phyloP scores from a whole-genome alignment of 164 flowering plant species.

The Liquidambar formosana region DNA sequence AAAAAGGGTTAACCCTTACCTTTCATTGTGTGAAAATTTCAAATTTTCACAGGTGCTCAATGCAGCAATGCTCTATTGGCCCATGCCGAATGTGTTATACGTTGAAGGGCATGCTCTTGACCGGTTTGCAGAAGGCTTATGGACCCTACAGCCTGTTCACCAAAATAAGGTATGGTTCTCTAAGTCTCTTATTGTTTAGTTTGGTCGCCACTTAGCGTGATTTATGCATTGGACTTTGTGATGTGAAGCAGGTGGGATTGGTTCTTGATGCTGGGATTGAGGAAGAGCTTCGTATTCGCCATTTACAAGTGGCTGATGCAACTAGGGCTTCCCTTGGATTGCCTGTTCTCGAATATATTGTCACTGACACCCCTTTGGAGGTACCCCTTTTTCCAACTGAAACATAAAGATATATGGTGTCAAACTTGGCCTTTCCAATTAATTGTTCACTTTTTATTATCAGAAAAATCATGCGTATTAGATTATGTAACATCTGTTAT shows the following conservation, averaged over 20 bases:
- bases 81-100: conserved; percentile 72
- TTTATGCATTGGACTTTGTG: conserved; percentile 3
- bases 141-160: conserved; percentile 82
- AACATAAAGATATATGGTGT: neutral
- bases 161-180: conserved; percentile 57
- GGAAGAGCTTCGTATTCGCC: conserved; percentile 70
- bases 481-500: neutral
- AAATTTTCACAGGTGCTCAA: conserved; percentile 65
- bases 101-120: conserved; percentile 94
- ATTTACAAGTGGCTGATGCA: conserved; percentile 88
- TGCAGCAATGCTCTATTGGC: conserved; percentile 95
- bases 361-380: conserved; percentile 74
- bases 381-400: conserved; percentile 23
- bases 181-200: neutral
- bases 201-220: neutral
- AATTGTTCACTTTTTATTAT: neutral
- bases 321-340: conserved; percentile 87
- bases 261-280: conserved; percentile 89
- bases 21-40: neutral
- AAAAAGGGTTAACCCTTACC: too few relatives aligned
- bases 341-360: conserved; percentile 71
- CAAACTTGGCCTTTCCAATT: neutral
- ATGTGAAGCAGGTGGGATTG: conserved; percentile 66
- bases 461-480: neutral
- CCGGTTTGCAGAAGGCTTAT: conserved; percentile 70